Conservation (phyloP, 441 rosid genomes). For the Pelargonium cotyledonis region DNA sequence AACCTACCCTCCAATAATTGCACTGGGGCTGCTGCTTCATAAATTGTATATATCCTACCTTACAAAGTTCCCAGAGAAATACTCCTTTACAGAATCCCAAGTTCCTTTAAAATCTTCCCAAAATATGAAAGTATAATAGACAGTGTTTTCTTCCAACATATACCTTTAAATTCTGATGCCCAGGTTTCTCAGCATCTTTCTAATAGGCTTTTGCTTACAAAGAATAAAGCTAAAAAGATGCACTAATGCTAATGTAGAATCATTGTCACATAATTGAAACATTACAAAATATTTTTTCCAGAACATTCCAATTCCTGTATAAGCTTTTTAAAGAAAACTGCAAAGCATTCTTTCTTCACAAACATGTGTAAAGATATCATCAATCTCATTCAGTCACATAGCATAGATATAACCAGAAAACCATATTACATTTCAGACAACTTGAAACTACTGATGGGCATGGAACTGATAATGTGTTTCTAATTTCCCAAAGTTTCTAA, state of each 20-base stretch:
- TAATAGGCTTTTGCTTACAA: background rate
- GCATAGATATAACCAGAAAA: background rate
- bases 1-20: background rate
- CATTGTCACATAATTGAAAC: background rate
- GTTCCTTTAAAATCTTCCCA: background rate
- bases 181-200: background rate
- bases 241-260: background rate
- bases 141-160: too few relatives aligned
- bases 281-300: background rate
- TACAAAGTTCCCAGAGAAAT: too few relatives aligned
- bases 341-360: background rate
- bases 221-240: background rate
- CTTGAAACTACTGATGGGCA: background rate
- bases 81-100: background rate
- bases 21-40: too few relatives aligned
- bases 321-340: background rate
- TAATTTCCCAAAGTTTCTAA: too few relatives aligned
- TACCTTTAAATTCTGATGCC: background rate
- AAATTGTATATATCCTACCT: too few relatives aligned
- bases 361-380: background rate
- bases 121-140: background rate
- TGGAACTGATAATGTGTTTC: background rate
- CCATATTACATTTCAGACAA: background rate
- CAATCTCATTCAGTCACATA: background rate
- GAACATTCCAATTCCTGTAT: background rate